Percentiles rank a stretch among this genome's conserved stretches.
These are phyloP conservation scores for Mangifera indica DNA, from an alignment of 345 rosid species.

Conservation along the genomic window DNA sequence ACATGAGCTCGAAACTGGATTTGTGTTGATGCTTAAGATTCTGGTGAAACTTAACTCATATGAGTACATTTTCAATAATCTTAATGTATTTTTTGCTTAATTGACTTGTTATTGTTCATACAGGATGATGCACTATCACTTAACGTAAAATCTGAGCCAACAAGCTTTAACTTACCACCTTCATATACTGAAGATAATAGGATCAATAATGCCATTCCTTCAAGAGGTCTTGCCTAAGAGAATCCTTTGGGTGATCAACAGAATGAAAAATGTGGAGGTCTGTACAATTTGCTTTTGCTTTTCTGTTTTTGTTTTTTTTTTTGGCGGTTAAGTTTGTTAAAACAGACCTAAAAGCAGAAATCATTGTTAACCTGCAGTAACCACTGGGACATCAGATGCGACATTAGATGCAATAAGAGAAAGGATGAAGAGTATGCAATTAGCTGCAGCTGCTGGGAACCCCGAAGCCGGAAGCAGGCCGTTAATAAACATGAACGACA, in stretches of 20 bases:
- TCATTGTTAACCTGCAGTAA: conserved; percentile 41
- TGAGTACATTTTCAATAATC: not conserved
- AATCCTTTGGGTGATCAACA: conserved; percentile 46
- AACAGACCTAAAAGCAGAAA: not conserved
- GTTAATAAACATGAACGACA: conserved; percentile 48
- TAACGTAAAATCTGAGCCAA: conserved; percentile 47
- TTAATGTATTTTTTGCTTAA: not conserved
- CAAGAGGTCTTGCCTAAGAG: conserved; percentile 42
- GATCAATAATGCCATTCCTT: conserved; percentile 23
- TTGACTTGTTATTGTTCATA: conserved; percentile 20
- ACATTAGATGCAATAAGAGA: conserved; percentile 97
- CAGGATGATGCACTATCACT: conserved; percentile 74
- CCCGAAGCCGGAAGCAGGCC: conserved; percentile 56
- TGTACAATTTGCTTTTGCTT: not conserved
- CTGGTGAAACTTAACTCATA: conserved; percentile 48
- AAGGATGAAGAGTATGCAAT: conserved; percentile 97
- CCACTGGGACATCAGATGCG: conserved; percentile 72
- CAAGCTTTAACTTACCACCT: conserved; percentile 54
- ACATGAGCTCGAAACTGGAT: no score
- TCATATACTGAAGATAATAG: conserved; percentile 57
- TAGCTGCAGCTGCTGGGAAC: conserved; percentile 67
- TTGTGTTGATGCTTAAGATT: conserved; percentile 98
- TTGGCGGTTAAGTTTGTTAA: no score
- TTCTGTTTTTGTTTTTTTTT: not conserved
- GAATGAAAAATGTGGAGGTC: conserved; percentile 66